phyloP scores from a whole-genome alignment of 2,329 filamentous ascomycete genomes.

The Ophiostoma himal-ulmi region DNA sequence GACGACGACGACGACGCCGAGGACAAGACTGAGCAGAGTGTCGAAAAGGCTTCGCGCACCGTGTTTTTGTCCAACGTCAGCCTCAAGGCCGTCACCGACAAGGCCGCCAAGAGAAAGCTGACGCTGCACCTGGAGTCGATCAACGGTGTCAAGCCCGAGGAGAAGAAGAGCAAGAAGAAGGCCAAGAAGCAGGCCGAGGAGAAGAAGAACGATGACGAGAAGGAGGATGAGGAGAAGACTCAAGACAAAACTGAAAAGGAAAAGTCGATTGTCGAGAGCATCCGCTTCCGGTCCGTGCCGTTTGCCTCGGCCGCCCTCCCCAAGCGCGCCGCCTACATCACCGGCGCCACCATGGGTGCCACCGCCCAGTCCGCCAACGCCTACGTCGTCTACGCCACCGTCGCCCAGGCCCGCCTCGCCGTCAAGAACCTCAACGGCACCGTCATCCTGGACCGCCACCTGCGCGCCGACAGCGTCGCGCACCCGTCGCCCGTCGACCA shows the following conservation, averaged over 20 bases:
- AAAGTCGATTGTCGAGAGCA: slow-evolving; percentile 59
- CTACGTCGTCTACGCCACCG: slow-evolving; percentile 80
- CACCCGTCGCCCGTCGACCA: slow-evolving; percentile 80
- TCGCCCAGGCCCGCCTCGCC: slow-evolving; percentile 68
- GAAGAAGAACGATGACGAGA: slow-evolving; percentile 66
- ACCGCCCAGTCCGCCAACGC: slow-evolving; percentile 93
- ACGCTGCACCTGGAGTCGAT: slow-evolving; percentile 73
- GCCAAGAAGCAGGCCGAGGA: slow-evolving; percentile 62
- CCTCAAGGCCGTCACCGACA: slow-evolving; percentile 72
- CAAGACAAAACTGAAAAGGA: slow-evolving; percentile 53
- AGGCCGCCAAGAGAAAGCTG: slow-evolving; percentile 71
- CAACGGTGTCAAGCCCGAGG: slow-evolving; percentile 40
- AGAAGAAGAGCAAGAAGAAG: slow-evolving; percentile 13
- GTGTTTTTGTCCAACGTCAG: slow-evolving; percentile 93
- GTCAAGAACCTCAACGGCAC: slow-evolving; percentile 75
- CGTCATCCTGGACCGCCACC: slow-evolving; percentile 75
- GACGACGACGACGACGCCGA: slow-evolving; percentile 38
- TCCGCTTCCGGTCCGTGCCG: slow-evolving; percentile 90
- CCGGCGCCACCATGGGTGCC: slow-evolving; percentile 80
- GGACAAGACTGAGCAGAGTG: slow-evolving; percentile 45
- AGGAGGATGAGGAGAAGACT: slow-evolving; percentile 56
- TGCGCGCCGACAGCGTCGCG: slow-evolving; percentile 85
- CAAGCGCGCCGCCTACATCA: slow-evolving; percentile 91
- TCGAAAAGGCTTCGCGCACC: slow-evolving; percentile 83
- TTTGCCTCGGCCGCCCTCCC: slow-evolving; percentile 72